Evolutionary conservation across 306 rosid species (phyloP).

Genomic region (Cucurbita ficifolia): DNA sequence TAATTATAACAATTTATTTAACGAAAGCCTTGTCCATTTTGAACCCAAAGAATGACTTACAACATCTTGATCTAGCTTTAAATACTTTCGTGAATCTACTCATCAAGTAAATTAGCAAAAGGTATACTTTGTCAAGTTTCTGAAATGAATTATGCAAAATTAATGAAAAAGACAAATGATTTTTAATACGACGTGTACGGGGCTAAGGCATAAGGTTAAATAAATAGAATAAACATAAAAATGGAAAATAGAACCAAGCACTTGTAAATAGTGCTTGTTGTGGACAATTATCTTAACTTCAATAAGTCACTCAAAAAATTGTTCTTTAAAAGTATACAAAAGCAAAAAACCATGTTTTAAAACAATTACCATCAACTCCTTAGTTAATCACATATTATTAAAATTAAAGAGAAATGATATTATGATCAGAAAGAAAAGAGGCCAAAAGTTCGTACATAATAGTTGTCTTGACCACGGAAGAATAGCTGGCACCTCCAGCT

Average conservation of each 20-base stretch:
- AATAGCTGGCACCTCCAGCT: slow-evolving; percentile 60
- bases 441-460: slow-evolving; percentile 39
- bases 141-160: neutral
- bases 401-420: neutral
- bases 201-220: neutral
- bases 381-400: neutral
- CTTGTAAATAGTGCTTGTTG: neutral
- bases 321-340: neutral
- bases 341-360: neutral
- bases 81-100: neutral
- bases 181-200: neutral
- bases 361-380: neutral
- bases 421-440: neutral
- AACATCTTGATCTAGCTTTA: neutral
- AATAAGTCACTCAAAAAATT: neutral
- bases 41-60: neutral
- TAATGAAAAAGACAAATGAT: neutral
- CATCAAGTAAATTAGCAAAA: neutral
- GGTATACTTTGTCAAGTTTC: neutral
- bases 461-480: slow-evolving; percentile 90
- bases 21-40: neutral
- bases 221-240: neutral
- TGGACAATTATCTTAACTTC: neutral
- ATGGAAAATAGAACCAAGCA: neutral
- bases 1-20: neutral